A percentile compares a stretch with the other conserved stretches of the same genome.
Conservation (phyloP, 352 stramenopile species). For the Phytophthora litchii region DNA sequence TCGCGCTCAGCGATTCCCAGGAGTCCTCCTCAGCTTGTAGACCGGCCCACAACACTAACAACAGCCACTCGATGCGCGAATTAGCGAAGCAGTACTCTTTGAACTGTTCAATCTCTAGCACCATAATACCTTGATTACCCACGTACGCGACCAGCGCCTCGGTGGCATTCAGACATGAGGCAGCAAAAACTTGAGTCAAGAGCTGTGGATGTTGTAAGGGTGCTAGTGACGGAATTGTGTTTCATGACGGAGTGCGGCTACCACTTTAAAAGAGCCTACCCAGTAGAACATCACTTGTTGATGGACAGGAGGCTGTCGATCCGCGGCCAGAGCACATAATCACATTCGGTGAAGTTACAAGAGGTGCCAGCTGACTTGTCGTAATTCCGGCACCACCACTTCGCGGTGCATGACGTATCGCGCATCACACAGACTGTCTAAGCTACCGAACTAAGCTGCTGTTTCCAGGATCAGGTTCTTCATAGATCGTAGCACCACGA, state of each 20-base stretch:
- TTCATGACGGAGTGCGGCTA: conserved; percentile 6
- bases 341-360: conserved; percentile 3
- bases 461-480: too few species aligned
- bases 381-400: too few species aligned
- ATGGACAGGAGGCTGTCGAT: conserved; percentile 1
- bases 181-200: background rate
- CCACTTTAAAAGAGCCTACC: conserved; percentile 2
- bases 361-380: too few species aligned
- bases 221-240: conserved; percentile 1
- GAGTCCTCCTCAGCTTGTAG: background rate
- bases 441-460: too few species aligned
- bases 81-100: background rate
- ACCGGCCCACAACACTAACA: background rate
- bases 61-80: background rate
- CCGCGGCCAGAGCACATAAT: conserved; percentile 12
- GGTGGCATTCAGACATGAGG: background rate
- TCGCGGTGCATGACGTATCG: too few species aligned
- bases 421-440: too few species aligned
- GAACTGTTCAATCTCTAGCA: background rate
- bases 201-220: background rate
- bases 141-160: conserved; percentile 7
- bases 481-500: too few species aligned
- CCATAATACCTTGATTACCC: conserved; percentile 15
- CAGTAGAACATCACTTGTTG: conserved; percentile 10
- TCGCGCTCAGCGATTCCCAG: background rate